These are phyloP conservation scores for Macrophomina tecta DNA, from an alignment of 2,329 filamentous ascomycete species.

Conservation along the genomic window DNA sequence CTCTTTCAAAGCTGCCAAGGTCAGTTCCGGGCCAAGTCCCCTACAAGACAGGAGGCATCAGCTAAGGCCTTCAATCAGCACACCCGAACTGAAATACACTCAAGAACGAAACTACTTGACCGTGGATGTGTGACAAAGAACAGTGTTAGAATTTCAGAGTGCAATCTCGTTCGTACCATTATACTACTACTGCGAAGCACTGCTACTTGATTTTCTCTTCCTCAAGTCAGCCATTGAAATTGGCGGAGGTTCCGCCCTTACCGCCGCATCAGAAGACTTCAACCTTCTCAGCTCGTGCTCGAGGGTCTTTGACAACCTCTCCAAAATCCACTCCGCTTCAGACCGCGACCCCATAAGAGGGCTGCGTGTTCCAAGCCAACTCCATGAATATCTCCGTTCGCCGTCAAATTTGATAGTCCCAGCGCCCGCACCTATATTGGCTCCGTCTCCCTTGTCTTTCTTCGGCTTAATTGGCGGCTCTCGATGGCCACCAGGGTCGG, in stretches of 20 bases:
- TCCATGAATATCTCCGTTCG: slow-evolving; percentile 67
- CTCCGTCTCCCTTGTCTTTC: neutral
- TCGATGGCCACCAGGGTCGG: slow-evolving; percentile 45
- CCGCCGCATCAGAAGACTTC: slow-evolving; percentile 33
- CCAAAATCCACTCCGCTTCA: slow-evolving; percentile 76
- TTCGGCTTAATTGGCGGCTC: slow-evolving; percentile 36
- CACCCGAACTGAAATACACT: too few species aligned
- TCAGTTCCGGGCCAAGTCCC: too few species aligned
- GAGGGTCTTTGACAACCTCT: slow-evolving; percentile 65
- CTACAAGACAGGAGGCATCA: too few species aligned
- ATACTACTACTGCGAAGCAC: neutral
- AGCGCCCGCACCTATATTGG: slow-evolving; percentile 26
- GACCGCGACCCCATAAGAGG: slow-evolving; percentile 72
- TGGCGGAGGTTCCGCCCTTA: slow-evolving; percentile 36
- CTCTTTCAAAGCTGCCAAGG: too few species aligned
- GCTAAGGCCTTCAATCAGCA: too few species aligned
- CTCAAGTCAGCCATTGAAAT: slow-evolving; percentile 42
- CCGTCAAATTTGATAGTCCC: slow-evolving; percentile 31
- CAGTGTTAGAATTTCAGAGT: too few species aligned
- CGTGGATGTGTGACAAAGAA: too few species aligned
- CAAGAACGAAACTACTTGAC: too few species aligned
- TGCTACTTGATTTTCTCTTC: neutral
- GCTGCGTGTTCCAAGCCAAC: slow-evolving; percentile 73
- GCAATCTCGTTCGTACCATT: too few species aligned
- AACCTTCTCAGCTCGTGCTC: slow-evolving; percentile 47